Evolutionary conservation across 805 yeast genomes (phyloP), one percentile per base, ranked within the genome.

Genomic region (Ogataea methanolica): DNA sequence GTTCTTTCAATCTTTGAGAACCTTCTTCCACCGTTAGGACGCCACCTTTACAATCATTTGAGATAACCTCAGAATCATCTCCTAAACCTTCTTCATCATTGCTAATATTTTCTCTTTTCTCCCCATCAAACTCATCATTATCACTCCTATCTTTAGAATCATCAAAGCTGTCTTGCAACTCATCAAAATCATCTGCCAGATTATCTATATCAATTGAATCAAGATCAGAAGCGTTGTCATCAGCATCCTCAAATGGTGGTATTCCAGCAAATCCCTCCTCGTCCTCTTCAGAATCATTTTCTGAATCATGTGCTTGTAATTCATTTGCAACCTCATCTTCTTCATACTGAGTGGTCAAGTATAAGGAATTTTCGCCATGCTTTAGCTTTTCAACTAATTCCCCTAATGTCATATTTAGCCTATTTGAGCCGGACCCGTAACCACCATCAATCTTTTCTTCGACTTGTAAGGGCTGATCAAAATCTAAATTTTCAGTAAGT

Each of bases 271-370:
- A 14, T 2, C 36, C 17, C 29, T 38, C 52, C 15, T 36, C 50
- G 6, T 45, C 55, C n/a, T 50, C 59, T 49, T 51, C 41, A 14
- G 53, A 57, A 8, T 58, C 61, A 14, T 53, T 57, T 11, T 57
- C 63, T 7, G 52, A 65, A 57, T 85, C 85, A 7, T 53, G 56
- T 6, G 52, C 52, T 22, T 57, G 63, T 17, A 59, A 61, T n/a
- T 53, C 59, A 17, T 55, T 56, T 12, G 54, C 55, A 9, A 54
- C 58, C 9, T 57, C 61, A 12, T 53, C 63, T 8, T 56, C 59
- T 14, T 53, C 66, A 57, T 85, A 85, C 54, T 85, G 91, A 0
- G 91, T 85, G 1, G 91, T 85, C 60, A 85, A 67, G 53, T 85
- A 85, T 47, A 76, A 71, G 0, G 70, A 63, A 29, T 65, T 72